Base-by-base conservation (phyloP, 768 basidiomycete species). In the Strobilomyces confusus region DNA sequence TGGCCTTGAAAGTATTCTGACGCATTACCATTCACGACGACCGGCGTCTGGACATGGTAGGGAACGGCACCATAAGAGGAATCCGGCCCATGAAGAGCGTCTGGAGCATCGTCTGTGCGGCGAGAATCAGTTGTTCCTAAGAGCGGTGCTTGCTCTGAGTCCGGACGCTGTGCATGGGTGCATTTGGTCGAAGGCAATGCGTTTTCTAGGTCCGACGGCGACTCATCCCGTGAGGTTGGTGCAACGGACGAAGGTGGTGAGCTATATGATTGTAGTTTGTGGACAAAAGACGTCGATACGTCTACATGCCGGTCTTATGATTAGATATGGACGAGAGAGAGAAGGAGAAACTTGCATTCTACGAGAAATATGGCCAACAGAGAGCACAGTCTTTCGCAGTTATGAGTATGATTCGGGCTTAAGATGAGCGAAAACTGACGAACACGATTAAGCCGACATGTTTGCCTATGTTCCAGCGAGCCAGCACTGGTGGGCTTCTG, bases 391-490 rank as follows among this genome's bases (percentile, higher is more conserved):
- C 88, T 89, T 55, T 44, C 29, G 34, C n/a, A 26, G 37, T 1
- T 13, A 38, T 58, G 47, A 57, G 51, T 22, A 25, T 26, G 26
- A 26, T 17, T 47, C 13, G 44, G 49, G 23, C 15, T 11, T 15
- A 52, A 48, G 22, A 51, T 15, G 1, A 33, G 20, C 0, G 15
- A 44, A 50, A n/a, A 38, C n/a, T n/a, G 7, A 76, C 87, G 58
- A 58, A 91, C 90, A 90, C 83, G 17, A 92, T 84, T 8, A 84
- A 69, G 2, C 90, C 90, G 1, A 83, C 80, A 75, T 82, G 79
- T 36, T 80, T 71, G 14, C 80, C 80, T 22, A 87, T 63, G 4
- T 74, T 71, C 72, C 81, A 82, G 38, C 67, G 64, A 48, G 67
- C 63, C 47, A 74, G 75, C 15, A 87, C 75, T 4, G 58, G 63